Conservation (phyloP, 2,329 filamentous ascomycete species). For the Trichophyton mentagrophytes region DNA sequence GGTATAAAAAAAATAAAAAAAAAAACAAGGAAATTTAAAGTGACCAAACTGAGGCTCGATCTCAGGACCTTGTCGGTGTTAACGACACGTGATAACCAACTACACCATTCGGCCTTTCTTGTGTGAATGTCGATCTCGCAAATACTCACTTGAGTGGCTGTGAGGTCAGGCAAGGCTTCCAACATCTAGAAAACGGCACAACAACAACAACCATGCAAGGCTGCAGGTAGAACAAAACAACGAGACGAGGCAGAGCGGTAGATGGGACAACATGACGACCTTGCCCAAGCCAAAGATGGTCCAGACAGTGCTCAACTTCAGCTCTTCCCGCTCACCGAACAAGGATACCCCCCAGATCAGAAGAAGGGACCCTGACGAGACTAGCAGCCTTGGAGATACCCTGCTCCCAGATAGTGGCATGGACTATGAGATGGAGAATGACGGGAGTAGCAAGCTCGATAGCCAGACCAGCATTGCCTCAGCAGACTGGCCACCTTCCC, state of each 20-base stretch:
- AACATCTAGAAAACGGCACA: too few species aligned
- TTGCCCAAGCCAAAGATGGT: slow-evolving; percentile 8
- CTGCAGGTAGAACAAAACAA: not conserved
- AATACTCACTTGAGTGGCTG: not conserved
- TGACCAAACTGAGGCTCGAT: slow-evolving; percentile 4
- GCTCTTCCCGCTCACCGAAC: not conserved
- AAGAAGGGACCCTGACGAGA: not conserved
- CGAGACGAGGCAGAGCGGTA: not conserved
- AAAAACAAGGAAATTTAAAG: not conserved
- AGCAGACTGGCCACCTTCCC: not conserved
- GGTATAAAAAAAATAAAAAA: not conserved
- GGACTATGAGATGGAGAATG: slow-evolving; percentile 11
- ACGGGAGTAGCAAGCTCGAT: slow-evolving; percentile 3
- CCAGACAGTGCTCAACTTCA: slow-evolving; percentile 16
- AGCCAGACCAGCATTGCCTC: not conserved
- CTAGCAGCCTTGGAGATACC: not conserved
- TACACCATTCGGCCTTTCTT: slow-evolving; percentile 4
- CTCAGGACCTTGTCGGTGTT: slow-evolving; percentile 4
- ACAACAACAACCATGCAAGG: too few species aligned
- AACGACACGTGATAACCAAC: slow-evolving; percentile 5
- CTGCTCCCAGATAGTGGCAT: not conserved
- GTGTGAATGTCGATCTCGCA: not conserved
- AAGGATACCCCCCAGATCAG: not conserved
- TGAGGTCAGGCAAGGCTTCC: not conserved
- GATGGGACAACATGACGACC: not conserved